phyloP scores from a whole-genome alignment of 331 rosid species.

The Saraca asoca region DNA sequence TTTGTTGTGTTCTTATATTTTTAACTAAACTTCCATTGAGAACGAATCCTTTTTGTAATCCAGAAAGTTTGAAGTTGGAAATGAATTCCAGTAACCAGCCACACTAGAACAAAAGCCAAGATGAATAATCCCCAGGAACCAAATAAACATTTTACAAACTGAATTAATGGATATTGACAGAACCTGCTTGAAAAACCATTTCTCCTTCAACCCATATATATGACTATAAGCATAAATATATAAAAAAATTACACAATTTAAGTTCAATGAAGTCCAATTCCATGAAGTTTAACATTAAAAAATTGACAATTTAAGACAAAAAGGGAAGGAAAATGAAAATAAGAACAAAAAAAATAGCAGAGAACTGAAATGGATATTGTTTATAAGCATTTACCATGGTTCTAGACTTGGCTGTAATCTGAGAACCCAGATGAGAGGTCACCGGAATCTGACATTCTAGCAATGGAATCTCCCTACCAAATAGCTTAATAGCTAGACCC shows the following conservation, averaged over 20 bases:
- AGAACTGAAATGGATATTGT: neutral
- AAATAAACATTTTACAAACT: neutral
- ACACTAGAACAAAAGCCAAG: neutral
- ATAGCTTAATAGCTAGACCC: constrained; percentile 65
- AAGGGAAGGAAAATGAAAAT: neutral
- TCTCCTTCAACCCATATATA: neutral
- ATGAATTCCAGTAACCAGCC: constrained; percentile 1
- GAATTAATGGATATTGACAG: neutral
- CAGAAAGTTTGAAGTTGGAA: neutral
- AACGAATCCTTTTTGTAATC: too few species aligned
- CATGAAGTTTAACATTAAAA: neutral
- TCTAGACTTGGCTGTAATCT: constrained; percentile 42
- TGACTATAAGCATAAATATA: neutral
- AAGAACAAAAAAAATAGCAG: neutral
- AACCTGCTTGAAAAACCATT: neutral
- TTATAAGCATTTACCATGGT: constrained; percentile 43
- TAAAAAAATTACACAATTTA: constrained; percentile 30
- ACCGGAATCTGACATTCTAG: constrained; percentile 49
- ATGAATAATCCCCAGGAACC: too few species aligned
- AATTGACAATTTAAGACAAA: neutral
- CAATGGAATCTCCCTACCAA: constrained; percentile 65
- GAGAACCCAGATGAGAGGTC: constrained; percentile 32
- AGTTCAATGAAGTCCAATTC: constrained; percentile 12
- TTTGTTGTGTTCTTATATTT: neutral
- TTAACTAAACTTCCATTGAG: neutral